A percentile compares a stretch with the other conserved stretches of the same genome.
phyloP scores from a whole-genome alignment of 2,329 filamentous ascomycete species.

The Geosmithia flava region DNA sequence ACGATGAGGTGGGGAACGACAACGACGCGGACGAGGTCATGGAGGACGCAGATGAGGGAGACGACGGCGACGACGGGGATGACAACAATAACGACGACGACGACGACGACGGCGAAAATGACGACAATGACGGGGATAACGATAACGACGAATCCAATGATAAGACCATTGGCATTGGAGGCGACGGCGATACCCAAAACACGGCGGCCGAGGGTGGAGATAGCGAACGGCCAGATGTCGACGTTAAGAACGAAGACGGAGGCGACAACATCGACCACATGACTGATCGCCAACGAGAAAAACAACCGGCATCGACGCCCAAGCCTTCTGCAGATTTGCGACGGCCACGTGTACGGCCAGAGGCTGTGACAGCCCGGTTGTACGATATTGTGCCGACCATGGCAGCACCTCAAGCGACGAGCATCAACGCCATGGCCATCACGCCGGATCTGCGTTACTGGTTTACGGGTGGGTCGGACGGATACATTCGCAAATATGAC shows the following conservation, averaged over 20 bases:
- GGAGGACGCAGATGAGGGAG: slow-evolving; percentile 11
- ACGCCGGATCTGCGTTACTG: slow-evolving; percentile 94
- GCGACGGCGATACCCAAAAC: slow-evolving; percentile 5
- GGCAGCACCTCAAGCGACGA: slow-evolving; percentile 89
- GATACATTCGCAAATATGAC: slow-evolving; percentile 95
- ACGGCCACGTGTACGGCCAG: slow-evolving; percentile 56
- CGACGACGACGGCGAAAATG: slow-evolving; percentile 11
- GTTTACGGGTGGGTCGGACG: slow-evolving; percentile 86
- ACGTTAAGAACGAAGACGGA: slow-evolving; percentile 1
- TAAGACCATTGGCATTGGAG: slow-evolving; percentile 21
- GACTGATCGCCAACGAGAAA: slow-evolving; percentile 2
- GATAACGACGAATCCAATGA: slow-evolving; percentile 17
- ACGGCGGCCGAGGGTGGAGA: slow-evolving; percentile 19
- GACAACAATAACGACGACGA: slow-evolving; percentile 20
- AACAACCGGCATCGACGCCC: slow-evolving; percentile 6
- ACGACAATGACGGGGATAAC: slow-evolving; percentile 11
- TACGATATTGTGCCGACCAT: slow-evolving; percentile 98
- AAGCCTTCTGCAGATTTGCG: slow-evolving; percentile 11
- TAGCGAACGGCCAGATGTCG: slow-evolving; percentile 12
- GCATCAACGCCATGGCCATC: slow-evolving; percentile 82
- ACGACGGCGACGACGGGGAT: slow-evolving; percentile 20
- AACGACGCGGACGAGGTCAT: slow-evolving; percentile 19
- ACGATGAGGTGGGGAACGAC: slow-evolving; percentile 23
- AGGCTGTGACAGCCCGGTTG: slow-evolving; percentile 64
- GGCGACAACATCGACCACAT: slow-evolving; percentile 25